A percentile compares a stretch with the other conserved stretches of the same genome.
Evolutionary conservation across 495 filamentous ascomycete species (phyloP).

Genomic region (Podospora tetraspora): DNA sequence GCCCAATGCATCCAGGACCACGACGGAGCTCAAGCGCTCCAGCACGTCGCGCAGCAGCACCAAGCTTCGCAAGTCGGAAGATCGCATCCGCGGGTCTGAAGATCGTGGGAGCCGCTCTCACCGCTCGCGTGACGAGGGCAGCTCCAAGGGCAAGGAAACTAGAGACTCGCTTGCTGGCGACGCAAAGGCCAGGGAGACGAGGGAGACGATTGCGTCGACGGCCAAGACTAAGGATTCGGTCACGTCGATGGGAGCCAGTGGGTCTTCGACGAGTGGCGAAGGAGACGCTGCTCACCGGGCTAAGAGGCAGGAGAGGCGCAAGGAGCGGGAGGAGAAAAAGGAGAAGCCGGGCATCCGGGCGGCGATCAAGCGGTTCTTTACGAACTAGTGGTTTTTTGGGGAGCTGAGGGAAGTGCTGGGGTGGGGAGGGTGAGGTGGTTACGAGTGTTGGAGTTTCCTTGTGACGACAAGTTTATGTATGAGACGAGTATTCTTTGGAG

Average conservation of each 20-base stretch:
- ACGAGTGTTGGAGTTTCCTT: not conserved
- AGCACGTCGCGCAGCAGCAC: slow-evolving; percentile 29
- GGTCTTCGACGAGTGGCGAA: slow-evolving; percentile 20
- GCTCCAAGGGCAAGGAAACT: slow-evolving; percentile 15
- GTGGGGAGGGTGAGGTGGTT: not conserved
- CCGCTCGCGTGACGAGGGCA: slow-evolving; percentile 18
- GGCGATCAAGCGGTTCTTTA: slow-evolving; percentile 34
- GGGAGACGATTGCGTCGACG: slow-evolving; percentile 7
- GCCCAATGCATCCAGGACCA: slow-evolving; percentile 16
- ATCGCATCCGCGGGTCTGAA: slow-evolving; percentile 18
- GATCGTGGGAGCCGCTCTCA: slow-evolving; percentile 13
- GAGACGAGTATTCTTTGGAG: not conserved
- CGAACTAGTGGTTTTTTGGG: slow-evolving; percentile 4
- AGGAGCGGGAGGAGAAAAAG: slow-evolving; percentile 59
- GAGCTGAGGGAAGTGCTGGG: not conserved
- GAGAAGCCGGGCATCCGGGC: slow-evolving; percentile 75
- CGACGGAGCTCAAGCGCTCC: slow-evolving; percentile 34
- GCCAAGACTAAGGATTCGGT: slow-evolving; percentile 21
- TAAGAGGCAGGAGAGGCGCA: slow-evolving; percentile 30
- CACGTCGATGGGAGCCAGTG: slow-evolving; percentile 12
- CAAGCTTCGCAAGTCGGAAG: not conserved
- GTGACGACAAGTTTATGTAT: not conserved
- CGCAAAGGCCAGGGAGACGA: slow-evolving; percentile 13
- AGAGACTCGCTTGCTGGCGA: slow-evolving; percentile 3
- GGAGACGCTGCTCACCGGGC: slow-evolving; percentile 19